These are phyloP conservation scores for Fusarium torulosum DNA, from an alignment of 2,329 filamentous ascomycete genomes.

Conservation along the genomic window DNA sequence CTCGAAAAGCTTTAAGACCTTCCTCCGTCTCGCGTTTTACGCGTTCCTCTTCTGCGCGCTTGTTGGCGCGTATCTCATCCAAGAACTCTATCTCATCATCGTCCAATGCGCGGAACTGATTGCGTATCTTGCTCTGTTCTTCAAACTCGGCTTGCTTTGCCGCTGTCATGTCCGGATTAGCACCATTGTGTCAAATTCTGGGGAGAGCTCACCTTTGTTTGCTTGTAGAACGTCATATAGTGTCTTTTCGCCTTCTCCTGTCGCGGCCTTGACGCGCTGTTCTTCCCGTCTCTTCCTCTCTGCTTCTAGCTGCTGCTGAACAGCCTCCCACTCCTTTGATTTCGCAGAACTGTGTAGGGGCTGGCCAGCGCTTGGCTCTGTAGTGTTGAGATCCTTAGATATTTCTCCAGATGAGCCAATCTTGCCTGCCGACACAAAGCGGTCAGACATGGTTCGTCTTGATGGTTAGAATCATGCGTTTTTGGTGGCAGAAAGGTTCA, in stretches of 20 bases:
- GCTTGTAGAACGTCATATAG: slow-evolving; percentile 82
- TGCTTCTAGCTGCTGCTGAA: slow-evolving; percentile 73
- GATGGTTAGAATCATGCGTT: neutral
- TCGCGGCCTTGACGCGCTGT: slow-evolving; percentile 58
- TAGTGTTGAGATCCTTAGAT: slow-evolving; percentile 37
- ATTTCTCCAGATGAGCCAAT: slow-evolving; percentile 53
- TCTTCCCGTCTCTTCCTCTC: slow-evolving; percentile 68
- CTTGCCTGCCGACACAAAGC: slow-evolving; percentile 68
- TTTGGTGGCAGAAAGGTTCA: neutral
- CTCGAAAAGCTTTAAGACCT: slow-evolving; percentile 67
- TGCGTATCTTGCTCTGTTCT: slow-evolving; percentile 76
- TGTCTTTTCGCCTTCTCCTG: slow-evolving; percentile 65
- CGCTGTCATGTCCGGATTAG: slow-evolving; percentile 58
- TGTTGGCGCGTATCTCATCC: slow-evolving; percentile 66
- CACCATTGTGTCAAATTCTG: neutral
- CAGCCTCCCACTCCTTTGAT: slow-evolving; percentile 70
- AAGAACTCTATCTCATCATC: slow-evolving; percentile 85
- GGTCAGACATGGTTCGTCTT: slow-evolving; percentile 59
- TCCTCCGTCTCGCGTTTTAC: slow-evolving; percentile 68
- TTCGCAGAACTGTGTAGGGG: slow-evolving; percentile 41
- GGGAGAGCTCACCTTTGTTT: slow-evolving; percentile 75
- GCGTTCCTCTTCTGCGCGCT: slow-evolving; percentile 66
- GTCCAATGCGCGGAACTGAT: slow-evolving; percentile 83
- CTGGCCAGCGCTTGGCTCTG: slow-evolving; percentile 15
- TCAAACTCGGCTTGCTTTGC: slow-evolving; percentile 87